Evolutionary conservation across 1,139 yeast genomes (phyloP).

Genomic region (Nakaseomyces glabratus): DNA sequence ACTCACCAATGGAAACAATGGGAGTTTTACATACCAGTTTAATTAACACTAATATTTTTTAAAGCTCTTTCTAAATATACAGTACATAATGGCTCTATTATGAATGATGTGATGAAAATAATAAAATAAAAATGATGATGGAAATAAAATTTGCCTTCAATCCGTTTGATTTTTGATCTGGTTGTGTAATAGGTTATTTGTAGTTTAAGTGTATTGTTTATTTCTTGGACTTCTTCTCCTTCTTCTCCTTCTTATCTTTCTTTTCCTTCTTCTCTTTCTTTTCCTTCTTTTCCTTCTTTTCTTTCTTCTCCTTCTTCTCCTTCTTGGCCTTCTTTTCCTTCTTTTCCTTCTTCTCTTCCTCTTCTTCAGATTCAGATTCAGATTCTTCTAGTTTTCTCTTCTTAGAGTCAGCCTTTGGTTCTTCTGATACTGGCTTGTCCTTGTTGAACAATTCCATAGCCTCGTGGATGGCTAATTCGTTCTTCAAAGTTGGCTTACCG

Average conservation of each 20-base stretch:
- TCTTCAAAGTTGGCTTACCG: conserved; percentile 95
- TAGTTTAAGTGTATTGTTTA: not conserved
- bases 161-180: not conserved
- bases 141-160: no score
- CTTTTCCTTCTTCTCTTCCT: conserved; percentile 32
- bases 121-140: conserved; percentile 9
- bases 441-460: conserved; percentile 67
- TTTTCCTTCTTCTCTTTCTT: conserved; percentile 45
- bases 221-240: conserved; percentile 46
- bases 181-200: not conserved
- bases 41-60: conserved; percentile 3
- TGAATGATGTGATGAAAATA: conserved; percentile 8
- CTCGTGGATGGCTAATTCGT: conserved; percentile 84
- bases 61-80: conserved; percentile 9
- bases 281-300: conserved; percentile 46
- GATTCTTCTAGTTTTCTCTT: conserved; percentile 40
- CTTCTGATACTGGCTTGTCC: conserved; percentile 38
- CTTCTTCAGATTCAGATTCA: conserved; percentile 16
- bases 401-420: conserved; percentile 28
- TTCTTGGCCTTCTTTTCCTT: conserved; percentile 37
- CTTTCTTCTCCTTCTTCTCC: conserved; percentile 42
- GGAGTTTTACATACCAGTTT: not conserved
- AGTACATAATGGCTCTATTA: conserved; percentile 8
- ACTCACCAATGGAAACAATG: no score
- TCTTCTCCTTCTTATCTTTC: conserved; percentile 48